phyloP scores from a whole-genome alignment of 176 grass and related monocot species.

The Elymus sibiricus region DNA sequence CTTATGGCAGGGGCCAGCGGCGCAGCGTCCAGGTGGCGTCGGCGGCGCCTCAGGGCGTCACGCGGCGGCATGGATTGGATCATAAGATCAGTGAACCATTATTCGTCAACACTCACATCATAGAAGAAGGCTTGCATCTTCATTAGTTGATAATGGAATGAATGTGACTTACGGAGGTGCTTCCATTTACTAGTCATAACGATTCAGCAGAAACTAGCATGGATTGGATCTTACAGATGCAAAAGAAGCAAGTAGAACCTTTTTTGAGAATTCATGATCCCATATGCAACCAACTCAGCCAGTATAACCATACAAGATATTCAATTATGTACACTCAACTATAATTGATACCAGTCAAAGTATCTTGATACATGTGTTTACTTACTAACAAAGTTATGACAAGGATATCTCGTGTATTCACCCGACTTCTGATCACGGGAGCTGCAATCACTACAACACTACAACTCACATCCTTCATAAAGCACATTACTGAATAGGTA shows the following conservation, averaged over 20 bases:
- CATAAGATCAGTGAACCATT: too few species aligned
- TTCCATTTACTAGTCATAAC: not conserved
- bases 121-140: not conserved
- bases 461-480: not conserved
- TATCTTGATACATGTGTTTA: not conserved
- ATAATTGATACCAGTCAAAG: not conserved
- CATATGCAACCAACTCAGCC: not conserved
- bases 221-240: not conserved
- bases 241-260: not conserved
- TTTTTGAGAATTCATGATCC: not conserved
- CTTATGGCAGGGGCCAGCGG: too few species aligned
- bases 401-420: not conserved
- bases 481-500: not conserved
- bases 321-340: not conserved
- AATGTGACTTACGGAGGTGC: not conserved
- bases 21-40: too few species aligned
- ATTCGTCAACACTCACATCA: not conserved
- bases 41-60: too few species aligned
- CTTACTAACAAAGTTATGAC: not conserved
- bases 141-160: not conserved
- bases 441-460: not conserved
- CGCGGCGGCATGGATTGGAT: too few species aligned
- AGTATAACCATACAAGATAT: not conserved
- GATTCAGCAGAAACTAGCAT: not conserved
- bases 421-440: not conserved